These are phyloP conservation scores for Aspergillus haitiensis DNA, from an alignment of 495 filamentous ascomycete species.

Conservation along the genomic window DNA sequence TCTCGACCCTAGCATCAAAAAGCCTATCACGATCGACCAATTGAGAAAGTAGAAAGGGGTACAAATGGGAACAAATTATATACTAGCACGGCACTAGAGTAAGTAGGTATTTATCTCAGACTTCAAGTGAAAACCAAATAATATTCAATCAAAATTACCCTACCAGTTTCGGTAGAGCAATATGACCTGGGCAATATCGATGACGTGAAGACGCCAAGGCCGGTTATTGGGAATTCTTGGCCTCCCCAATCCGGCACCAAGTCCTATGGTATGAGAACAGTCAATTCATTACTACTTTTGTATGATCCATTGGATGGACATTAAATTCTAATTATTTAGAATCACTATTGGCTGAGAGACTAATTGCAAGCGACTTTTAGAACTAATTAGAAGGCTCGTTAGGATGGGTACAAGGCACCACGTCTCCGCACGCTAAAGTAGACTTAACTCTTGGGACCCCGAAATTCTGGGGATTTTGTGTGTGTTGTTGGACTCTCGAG, in stretches of 20 bases:
- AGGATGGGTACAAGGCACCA: constrained; percentile 1
- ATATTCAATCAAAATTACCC: too few relatives aligned
- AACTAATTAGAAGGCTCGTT: not conserved
- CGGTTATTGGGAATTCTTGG: not conserved
- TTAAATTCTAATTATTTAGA: not conserved
- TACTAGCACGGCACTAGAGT: too few relatives aligned
- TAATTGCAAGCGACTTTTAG: constrained; percentile 11
- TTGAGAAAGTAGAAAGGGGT: too few relatives aligned
- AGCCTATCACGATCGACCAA: too few relatives aligned
- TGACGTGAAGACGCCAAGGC: constrained; percentile 22
- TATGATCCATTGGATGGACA: not conserved
- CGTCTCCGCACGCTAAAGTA: constrained; percentile 19
- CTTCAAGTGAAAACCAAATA: too few relatives aligned
- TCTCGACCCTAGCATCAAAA: too few relatives aligned
- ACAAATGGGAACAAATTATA: too few relatives aligned
- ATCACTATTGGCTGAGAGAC: not conserved
- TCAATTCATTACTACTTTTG: not conserved
- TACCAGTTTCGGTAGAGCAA: not conserved
- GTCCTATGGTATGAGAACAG: not conserved
- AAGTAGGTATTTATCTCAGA: too few relatives aligned
- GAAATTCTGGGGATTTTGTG: not conserved
- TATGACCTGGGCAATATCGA: constrained; percentile 7
- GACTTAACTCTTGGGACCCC: constrained; percentile 1
- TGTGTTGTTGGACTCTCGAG: not conserved
- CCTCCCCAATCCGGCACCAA: constrained; percentile 1